phyloP scores from a whole-genome alignment of 208 protist genomes.

The Phytomonas francai region DNA sequence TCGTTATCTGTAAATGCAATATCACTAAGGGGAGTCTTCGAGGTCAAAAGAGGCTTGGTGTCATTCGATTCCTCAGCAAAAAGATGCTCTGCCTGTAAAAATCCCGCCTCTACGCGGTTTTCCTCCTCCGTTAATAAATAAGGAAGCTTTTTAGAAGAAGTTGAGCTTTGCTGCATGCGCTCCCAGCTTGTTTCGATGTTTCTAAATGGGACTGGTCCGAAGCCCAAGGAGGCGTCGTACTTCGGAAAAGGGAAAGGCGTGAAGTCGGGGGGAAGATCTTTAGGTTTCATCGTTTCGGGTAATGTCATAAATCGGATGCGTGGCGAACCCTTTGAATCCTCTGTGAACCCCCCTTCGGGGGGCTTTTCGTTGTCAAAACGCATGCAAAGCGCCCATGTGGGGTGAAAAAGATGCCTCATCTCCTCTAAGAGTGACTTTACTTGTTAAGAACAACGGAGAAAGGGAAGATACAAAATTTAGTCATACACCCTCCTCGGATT shows the following conservation, averaged over 20 bases:
- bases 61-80: neutral
- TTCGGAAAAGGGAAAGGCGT: conserved; percentile 83
- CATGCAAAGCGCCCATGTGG: conserved; percentile 19
- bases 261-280: conserved; percentile 39
- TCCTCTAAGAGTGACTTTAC: neutral
- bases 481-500: neutral
- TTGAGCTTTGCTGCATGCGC: conserved; percentile 16
- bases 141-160: neutral
- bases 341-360: neutral
- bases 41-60: no score
- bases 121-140: neutral
- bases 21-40: no score
- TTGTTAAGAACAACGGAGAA: conserved; percentile 10
- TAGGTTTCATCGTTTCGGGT: conserved; percentile 69
- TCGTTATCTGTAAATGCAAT: neutral
- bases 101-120: neutral
- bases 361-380: conserved; percentile 24
- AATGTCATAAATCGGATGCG: conserved; percentile 20
- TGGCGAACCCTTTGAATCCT: neutral
- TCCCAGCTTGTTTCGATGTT: conserved; percentile 50
- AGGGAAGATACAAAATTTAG: conserved; percentile 10
- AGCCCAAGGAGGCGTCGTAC: conserved; percentile 68
- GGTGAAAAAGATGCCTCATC: neutral
- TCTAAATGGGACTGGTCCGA: conserved; percentile 62
- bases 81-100: neutral